phyloP scores from a whole-genome alignment of 2,329 filamentous ascomycete species.

The Fusarium musae region DNA sequence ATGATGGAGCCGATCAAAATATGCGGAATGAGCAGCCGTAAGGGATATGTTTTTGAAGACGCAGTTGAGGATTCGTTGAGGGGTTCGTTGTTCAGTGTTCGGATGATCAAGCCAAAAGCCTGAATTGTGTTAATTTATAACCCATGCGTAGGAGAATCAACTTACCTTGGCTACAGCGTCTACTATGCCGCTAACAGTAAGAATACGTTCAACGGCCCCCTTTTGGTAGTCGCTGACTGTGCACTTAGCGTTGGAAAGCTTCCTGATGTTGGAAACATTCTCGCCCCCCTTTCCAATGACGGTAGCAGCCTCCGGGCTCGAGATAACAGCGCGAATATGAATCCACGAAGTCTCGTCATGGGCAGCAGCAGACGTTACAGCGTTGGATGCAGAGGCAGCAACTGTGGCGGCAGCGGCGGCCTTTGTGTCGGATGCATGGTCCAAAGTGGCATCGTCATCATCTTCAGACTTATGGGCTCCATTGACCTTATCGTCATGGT shows the following conservation, averaged over 20 bases:
- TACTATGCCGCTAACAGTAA: slow-evolving; percentile 95
- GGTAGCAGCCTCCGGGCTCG: slow-evolving; percentile 95
- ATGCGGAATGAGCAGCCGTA: slow-evolving; percentile 94
- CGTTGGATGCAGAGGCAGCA: slow-evolving; percentile 49
- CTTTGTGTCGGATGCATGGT: slow-evolving; percentile 53
- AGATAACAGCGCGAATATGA: slow-evolving; percentile 95
- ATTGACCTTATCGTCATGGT: slow-evolving; percentile 62
- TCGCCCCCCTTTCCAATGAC: slow-evolving; percentile 99
- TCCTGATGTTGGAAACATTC: slow-evolving; percentile 96
- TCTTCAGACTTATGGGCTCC: slow-evolving; percentile 55
- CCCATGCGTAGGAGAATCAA: neutral
- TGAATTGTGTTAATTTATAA: slow-evolving; percentile 53
- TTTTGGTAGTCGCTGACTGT: slow-evolving; percentile 98
- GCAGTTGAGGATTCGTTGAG: slow-evolving; percentile 87
- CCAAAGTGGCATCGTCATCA: slow-evolving; percentile 40
- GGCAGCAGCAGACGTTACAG: slow-evolving; percentile 61
- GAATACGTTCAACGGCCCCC: slow-evolving; percentile 94
- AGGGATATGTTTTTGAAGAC: slow-evolving; percentile 96
- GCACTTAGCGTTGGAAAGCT: slow-evolving; percentile 95
- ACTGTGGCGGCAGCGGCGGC: slow-evolving; percentile 53
- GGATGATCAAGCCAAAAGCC: slow-evolving; percentile 98
- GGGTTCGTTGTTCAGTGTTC: slow-evolving; percentile 96
- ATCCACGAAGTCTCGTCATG: slow-evolving; percentile 97
- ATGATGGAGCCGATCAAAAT: slow-evolving; percentile 99
- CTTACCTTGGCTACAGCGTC: slow-evolving; percentile 95